Percentiles rank a stretch among this genome's conserved stretches.
Conservation (phyloP, 139 green algal species). For the Micractinium conductrix region DNA sequence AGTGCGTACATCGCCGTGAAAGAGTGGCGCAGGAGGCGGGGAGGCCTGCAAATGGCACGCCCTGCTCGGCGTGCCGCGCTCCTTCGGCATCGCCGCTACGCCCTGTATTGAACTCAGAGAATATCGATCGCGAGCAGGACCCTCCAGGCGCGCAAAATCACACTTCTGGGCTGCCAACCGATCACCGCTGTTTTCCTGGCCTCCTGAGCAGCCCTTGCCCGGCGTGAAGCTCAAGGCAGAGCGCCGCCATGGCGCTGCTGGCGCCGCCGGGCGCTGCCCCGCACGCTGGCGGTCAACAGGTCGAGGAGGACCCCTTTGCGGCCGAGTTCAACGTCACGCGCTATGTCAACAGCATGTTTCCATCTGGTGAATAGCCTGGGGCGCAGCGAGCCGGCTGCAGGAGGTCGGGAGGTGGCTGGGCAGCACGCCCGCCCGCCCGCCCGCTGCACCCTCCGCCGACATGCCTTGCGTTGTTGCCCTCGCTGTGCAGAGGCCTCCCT, state of each 20-base stretch:
- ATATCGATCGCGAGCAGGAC: too few species aligned
- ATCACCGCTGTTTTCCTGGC: too few species aligned
- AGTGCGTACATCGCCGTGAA: too few species aligned
- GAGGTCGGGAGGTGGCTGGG: not conserved
- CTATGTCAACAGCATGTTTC: slow-evolving; percentile 92
- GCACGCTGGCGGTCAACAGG: not conserved
- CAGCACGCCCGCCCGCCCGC: not conserved
- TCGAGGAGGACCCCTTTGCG: slow-evolving; percentile 75
- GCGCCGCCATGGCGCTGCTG: not conserved
- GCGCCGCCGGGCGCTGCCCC: not conserved
- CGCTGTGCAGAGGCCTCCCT: slow-evolving; percentile 78
- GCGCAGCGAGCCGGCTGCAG: not conserved
- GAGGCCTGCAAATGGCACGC: too few species aligned
- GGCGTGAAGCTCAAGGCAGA: too few species aligned
- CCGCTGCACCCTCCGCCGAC: not conserved
- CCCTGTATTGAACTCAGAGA: too few species aligned
- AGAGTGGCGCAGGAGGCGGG: too few species aligned
- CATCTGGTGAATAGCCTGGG: slow-evolving; percentile 84
- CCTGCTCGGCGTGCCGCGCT: too few species aligned
- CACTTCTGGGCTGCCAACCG: too few species aligned
- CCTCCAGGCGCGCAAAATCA: too few species aligned
- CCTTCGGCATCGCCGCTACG: too few species aligned
- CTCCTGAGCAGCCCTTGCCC: too few species aligned
- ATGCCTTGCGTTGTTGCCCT: not conserved
- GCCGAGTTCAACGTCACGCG: slow-evolving; percentile 77